phyloP scores from a whole-genome alignment of 2,329 filamentous ascomycete genomes.

The Colletotrichum godetiae region DNA sequence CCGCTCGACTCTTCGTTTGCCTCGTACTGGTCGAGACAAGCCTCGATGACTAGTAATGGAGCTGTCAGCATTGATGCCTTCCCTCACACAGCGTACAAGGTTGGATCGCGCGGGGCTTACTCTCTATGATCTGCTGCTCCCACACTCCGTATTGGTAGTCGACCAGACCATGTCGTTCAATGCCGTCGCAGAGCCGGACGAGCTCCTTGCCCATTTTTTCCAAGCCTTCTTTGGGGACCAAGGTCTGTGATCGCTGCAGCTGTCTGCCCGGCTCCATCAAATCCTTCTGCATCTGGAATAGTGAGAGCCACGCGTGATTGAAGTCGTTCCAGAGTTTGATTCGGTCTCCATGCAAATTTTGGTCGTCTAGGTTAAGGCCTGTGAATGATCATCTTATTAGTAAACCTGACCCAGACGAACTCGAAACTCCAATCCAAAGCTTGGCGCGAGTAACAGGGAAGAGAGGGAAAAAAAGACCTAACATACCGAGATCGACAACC shows the following conservation, averaged over 20 bases:
- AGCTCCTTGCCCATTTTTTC: slow-evolving; percentile 86
- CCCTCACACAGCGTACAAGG: background rate
- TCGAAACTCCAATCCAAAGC: background rate
- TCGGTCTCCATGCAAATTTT: slow-evolving; percentile 78
- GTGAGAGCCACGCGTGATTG: slow-evolving; percentile 89
- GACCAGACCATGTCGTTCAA: slow-evolving; percentile 92
- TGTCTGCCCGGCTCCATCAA: slow-evolving; percentile 71
- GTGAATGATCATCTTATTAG: slow-evolving; percentile 30
- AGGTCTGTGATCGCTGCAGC: slow-evolving; percentile 66
- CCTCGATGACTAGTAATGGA: slow-evolving; percentile 45
- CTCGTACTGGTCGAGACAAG: slow-evolving; percentile 59
- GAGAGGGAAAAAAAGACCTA: background rate
- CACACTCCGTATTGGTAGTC: slow-evolving; percentile 98
- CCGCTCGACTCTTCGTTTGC: slow-evolving; percentile 48
- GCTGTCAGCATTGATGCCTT: slow-evolving; percentile 13
- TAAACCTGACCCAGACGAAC: background rate
- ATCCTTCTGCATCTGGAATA: slow-evolving; percentile 87
- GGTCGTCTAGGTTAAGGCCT: slow-evolving; percentile 89
- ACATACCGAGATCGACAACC: slow-evolving; percentile 65
- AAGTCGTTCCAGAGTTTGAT: slow-evolving; percentile 93
- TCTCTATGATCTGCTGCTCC: slow-evolving; percentile 89
- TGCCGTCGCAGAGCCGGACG: slow-evolving; percentile 82
- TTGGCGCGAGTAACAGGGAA: background rate
- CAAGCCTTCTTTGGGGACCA: slow-evolving; percentile 77
- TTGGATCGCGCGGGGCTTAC: slow-evolving; percentile 63